Base-by-base conservation (phyloP, 768 basidiomycete genomes). In the Hypholoma fasciculare region DNA sequence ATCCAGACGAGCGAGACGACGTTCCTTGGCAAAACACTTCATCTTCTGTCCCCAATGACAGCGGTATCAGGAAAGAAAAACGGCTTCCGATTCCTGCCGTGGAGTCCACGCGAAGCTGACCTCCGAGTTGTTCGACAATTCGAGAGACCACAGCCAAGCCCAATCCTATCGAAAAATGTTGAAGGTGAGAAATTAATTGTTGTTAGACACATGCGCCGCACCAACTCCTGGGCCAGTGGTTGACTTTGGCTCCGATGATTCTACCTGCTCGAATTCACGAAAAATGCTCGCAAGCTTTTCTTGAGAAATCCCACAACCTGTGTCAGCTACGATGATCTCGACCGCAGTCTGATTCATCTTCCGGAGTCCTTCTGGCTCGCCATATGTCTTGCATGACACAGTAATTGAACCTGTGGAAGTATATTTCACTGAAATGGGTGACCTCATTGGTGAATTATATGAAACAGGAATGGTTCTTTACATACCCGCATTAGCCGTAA, bases 71-170 rank as follows among this genome's bases (percentile, higher is more conserved):
- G 71, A 88, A 86, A 1, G 87, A 89, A 74, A 93, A 92, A 4
- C 79, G 78, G 36, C 87, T 88, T 8, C 91, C 92, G 64, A 80
- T 70, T 46, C 76, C 78, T n/a, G 84, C 75, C 51, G 82, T 79
- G 0, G 89, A 92, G 57, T 92, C 88, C 3, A 91, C 90, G 6
- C 88, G 83, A 2, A 94, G 79, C 68, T 90, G 90, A 3, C 91
- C 92, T 0, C 85, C 87, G 1, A 92, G 78, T 60, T 90, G 90
- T 63, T 88, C 86, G 3, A 92, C 87, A 42, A 92, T 90, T 14
- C 90, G 79, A 0, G 89, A 89, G 11, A 93, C 91, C 6, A 92
- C 88, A 3, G 92, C 91, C 30, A 92, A 75, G 3, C 91, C 91
- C 13, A 93, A 78, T 5, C 90, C 89, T 78, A 39, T 19, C 40